Conservation (phyloP, 2,329 filamentous ascomycete species). For the Bisporella sp. region DNA sequence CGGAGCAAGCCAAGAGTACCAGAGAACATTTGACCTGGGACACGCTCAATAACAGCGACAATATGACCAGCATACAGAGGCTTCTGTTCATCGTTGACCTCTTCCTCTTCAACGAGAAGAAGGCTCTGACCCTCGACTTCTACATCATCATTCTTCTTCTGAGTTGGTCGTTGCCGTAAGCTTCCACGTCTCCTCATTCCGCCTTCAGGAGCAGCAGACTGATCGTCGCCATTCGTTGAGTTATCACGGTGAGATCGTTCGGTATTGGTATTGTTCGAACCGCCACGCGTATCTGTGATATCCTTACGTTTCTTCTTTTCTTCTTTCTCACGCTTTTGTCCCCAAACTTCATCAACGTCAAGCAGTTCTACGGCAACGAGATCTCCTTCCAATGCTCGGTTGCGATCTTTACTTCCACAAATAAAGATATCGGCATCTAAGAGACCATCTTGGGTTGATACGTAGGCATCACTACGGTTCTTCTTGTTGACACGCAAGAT, state of each 20-base stretch:
- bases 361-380: slow-evolving; percentile 92
- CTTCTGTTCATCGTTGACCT: slow-evolving; percentile 94
- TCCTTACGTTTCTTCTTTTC: slow-evolving; percentile 99
- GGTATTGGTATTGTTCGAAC: slow-evolving; percentile 66
- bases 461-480: slow-evolving; percentile 97
- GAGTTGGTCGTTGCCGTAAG: slow-evolving; percentile 90
- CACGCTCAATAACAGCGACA: slow-evolving; percentile 93
- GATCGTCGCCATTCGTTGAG: slow-evolving; percentile 55
- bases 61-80: slow-evolving; percentile 95
- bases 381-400: slow-evolving; percentile 92
- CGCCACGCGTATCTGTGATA: slow-evolving; percentile 82
- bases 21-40: slow-evolving; percentile 98
- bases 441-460: slow-evolving; percentile 79
- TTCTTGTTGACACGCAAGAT: slow-evolving; percentile 99
- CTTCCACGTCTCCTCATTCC: slow-evolving; percentile 89
- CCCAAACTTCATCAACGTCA: slow-evolving; percentile 97
- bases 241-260: slow-evolving; percentile 45
- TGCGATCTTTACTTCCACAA: slow-evolving; percentile 97
- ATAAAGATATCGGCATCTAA: slow-evolving; percentile 99
- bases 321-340: slow-evolving; percentile 97
- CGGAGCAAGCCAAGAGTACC: slow-evolving; percentile 89
- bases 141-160: slow-evolving; percentile 99
- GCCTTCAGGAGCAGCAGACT: slow-evolving; percentile 60
- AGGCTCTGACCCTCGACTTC: slow-evolving; percentile 97
- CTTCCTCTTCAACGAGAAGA: slow-evolving; percentile 93